These are phyloP conservation scores for Phytophthora brassicae DNA, from an alignment of 352 stramenopile genomes.

Conservation along the genomic window DNA sequence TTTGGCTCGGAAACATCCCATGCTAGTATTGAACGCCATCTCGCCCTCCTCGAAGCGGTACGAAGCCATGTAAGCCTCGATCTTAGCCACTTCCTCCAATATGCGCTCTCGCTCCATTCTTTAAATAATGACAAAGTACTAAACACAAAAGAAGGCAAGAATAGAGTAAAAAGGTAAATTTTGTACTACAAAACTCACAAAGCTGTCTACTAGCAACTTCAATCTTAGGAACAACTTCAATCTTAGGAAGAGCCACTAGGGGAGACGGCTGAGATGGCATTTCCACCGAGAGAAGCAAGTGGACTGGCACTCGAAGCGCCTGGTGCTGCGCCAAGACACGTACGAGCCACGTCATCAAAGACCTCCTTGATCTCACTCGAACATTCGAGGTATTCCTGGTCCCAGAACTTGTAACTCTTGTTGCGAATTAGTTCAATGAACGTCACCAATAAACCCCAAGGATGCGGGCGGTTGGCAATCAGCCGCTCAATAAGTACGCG, in stretches of 20 bases:
- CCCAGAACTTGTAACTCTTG: conserved; percentile 99
- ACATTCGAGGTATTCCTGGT: conserved; percentile 98
- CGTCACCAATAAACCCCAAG: conserved; percentile 97
- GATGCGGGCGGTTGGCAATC: conserved; percentile 98
- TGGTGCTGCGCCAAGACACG: conserved; percentile 82
- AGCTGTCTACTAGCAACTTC: conserved; percentile 1
- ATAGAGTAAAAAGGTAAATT: too few relatives aligned
- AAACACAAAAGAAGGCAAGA: too few relatives aligned
- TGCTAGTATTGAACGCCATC: background rate
- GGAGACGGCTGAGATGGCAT: conserved; percentile 14
- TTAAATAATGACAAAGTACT: too few relatives aligned
- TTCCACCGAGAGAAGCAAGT: conserved; percentile 34
- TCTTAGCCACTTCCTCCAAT: background rate
- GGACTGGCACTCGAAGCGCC: conserved; percentile 32
- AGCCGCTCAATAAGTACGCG: conserved; percentile 98
- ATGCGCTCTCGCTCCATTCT: conserved; percentile 1
- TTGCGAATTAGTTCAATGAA: conserved; percentile 99
- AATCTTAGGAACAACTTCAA: too few relatives aligned
- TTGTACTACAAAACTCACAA: background rate
- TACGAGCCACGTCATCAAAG: conserved; percentile 97
- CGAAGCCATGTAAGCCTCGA: background rate
- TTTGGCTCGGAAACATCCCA: background rate
- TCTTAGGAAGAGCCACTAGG: conserved; percentile 26
- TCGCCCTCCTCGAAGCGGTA: background rate
- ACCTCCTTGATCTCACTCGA: conserved; percentile 99